phyloP scores from a whole-genome alignment of 257 asterid species.

The Petrea volubilis region DNA sequence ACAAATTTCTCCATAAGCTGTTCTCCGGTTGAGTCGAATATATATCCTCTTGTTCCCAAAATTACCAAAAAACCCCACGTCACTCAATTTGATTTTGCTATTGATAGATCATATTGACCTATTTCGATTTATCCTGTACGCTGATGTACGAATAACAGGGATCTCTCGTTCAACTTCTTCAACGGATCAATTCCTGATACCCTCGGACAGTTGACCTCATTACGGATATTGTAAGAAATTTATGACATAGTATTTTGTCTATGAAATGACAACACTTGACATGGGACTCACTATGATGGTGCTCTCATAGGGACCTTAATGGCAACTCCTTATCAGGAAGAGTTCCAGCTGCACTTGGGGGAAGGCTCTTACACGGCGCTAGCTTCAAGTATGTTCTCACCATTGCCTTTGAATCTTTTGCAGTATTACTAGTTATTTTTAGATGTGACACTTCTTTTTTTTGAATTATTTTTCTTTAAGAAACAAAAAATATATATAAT shows the following conservation, averaged over 20 bases:
- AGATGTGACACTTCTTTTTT: neutral
- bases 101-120: neutral
- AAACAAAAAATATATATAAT: no score
- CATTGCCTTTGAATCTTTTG: neutral
- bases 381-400: conserved; percentile 48
- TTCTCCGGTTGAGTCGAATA: neutral
- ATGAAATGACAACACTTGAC: neutral
- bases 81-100: neutral
- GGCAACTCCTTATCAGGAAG: conserved; percentile 85
- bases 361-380: conserved; percentile 91
- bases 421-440: neutral
- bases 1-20: neutral
- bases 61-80: no score
- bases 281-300: conserved; percentile 17
- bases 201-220: conserved; percentile 74
- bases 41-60: neutral
- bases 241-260: conserved; percentile 16
- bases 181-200: conserved; percentile 94
- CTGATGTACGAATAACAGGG: conserved; percentile 55
- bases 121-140: neutral
- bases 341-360: conserved; percentile 91
- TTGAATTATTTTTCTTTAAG: neutral
- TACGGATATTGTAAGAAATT: conserved; percentile 71
- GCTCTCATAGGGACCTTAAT: conserved; percentile 72
- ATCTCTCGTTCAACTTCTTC: conserved; percentile 81